Base-by-base conservation (phyloP, 192 early-diverging fungal species). In the Entophlyctis luteolus region DNA sequence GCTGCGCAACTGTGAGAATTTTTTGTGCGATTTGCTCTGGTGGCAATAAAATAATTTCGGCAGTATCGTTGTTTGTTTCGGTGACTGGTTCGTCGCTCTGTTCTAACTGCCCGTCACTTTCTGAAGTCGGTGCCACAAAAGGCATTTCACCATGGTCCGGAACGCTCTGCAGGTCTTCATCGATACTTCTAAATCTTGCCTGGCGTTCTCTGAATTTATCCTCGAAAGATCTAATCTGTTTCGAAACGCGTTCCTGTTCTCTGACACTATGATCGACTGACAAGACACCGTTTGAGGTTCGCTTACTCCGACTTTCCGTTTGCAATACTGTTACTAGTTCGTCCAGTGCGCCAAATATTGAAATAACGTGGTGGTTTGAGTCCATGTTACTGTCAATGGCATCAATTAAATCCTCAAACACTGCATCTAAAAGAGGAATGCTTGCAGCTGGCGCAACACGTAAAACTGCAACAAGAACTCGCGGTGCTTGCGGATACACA, bases 321-420 rank as follows among this genome's bases (percentile, higher is more conserved):
- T 22, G 6, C 47, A 77, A 32, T 16, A 56, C 68, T 28, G 33
- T 55, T 20, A 71, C 54, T 8, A 74, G 23, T 22, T 16, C 50
- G 6, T 60, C 62, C 35, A 74, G 35, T 2, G 60, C 69, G n/a
- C 27, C 72, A 45, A 78, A 59, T 23, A 77, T 36, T 12, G 32
- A 38, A 32, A 38, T 12, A 31, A 72, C 42, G 2, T 73, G 6
- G 12, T 27, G n/a, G 23, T 49, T 42, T 25, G 58, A 46, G n/a
- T 29, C 49, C 35, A 50, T 39, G 38, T 72, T 59, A 48, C 70
- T 67, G 25, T 68, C 60, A 48, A 80, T 22, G 6, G 72, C 63
- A 42, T 70, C 65, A 55, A 77, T 22, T 5, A 80, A 55, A 37
- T 77, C 66, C n/a, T 80, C 78, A 25, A 80, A 67, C 10, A 50